Conservation (phyloP, 2,329 filamentous ascomycete species). For the Fusarium napiforme region DNA sequence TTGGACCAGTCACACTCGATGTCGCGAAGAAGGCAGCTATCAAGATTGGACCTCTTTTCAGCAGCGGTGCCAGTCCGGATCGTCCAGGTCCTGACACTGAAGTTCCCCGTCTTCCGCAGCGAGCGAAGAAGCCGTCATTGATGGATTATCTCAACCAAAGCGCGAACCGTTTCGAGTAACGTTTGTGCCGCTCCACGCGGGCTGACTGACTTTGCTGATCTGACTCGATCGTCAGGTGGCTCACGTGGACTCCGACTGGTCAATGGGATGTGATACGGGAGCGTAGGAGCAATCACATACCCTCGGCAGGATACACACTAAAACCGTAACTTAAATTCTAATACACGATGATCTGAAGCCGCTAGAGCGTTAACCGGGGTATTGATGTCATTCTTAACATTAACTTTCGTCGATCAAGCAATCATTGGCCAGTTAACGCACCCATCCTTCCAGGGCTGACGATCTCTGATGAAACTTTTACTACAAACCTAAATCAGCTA, state of each 20-base stretch:
- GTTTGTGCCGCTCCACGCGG: not conserved
- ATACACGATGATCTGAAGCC: not conserved
- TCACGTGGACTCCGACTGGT: not conserved
- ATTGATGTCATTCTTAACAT: not conserved
- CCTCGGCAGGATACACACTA: not conserved
- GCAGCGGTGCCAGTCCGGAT: not conserved
- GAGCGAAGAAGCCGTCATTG: not conserved
- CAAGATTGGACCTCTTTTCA: not conserved
- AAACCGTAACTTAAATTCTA: not conserved
- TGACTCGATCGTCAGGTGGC: not conserved
- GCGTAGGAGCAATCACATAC: not conserved
- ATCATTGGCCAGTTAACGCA: not conserved
- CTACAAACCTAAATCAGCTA: not conserved
- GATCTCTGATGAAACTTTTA: not conserved
- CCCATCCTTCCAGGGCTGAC: not conserved
- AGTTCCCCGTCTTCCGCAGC: not conserved
- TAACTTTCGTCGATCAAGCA: not conserved
- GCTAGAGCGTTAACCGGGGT: not conserved
- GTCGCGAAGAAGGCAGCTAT: not conserved
- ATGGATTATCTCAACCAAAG: not conserved
- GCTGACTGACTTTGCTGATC: not conserved
- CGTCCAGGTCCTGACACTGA: too few species aligned
- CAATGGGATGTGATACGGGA: not conserved
- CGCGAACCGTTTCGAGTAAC: not conserved
- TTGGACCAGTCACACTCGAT: not conserved